Conservation (phyloP, 345 rosid genomes). For the Eucalyptus cloeziana region DNA sequence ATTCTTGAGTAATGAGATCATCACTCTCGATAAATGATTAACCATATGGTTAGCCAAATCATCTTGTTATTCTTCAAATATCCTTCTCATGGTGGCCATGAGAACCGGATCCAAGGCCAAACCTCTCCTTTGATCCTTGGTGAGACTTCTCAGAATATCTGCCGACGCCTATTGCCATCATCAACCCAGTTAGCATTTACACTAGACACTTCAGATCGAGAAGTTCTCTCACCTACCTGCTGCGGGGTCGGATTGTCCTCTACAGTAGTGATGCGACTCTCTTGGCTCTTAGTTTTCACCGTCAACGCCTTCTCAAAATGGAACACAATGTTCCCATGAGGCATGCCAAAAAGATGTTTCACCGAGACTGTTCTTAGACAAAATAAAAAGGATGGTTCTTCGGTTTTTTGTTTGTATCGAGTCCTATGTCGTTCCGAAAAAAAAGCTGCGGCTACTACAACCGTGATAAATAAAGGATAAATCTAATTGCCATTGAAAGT, state of each 20-base stretch:
- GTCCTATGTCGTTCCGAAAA: rapidly evolving
- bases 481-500: too few species aligned
- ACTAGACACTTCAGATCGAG: too few species aligned
- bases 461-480: background rate
- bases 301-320: background rate
- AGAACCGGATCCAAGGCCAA: background rate
- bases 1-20: too few species aligned
- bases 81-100: background rate
- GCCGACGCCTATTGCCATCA: too few species aligned
- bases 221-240: too few species aligned
- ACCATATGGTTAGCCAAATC: background rate
- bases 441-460: rapidly evolving
- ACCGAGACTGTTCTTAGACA: rapidly evolving
- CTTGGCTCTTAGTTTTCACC: background rate
- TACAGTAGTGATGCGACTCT: background rate
- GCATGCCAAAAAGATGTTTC: rapidly evolving
- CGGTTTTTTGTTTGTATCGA: rapidly evolving
- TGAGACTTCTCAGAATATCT: background rate
- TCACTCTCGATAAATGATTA: too few species aligned
- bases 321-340: background rate
- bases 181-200: too few species aligned
- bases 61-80: background rate
- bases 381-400: rapidly evolving
- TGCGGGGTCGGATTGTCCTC: too few species aligned
- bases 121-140: background rate